Percentiles rank a stretch among this genome's conserved stretches.
These are phyloP conservation scores for Penicillium polonicum DNA, from an alignment of 2,329 filamentous ascomycete genomes.

Conservation along the genomic window DNA sequence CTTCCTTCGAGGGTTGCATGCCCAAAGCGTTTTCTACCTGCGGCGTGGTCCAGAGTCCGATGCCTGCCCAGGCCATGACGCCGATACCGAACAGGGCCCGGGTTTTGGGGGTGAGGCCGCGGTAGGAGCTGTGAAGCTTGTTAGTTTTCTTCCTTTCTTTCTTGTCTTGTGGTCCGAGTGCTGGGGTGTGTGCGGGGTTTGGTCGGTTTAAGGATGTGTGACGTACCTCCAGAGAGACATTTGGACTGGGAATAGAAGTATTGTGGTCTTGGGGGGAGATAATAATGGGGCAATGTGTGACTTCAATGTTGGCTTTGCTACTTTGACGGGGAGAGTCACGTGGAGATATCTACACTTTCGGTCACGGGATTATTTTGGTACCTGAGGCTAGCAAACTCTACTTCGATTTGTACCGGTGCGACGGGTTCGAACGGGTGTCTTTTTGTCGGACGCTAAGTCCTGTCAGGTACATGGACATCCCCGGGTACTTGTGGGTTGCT, in stretches of 20 bases:
- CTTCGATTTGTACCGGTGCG: background rate
- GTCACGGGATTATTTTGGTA: conserved; percentile 3
- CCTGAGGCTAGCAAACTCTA: conserved; percentile 5
- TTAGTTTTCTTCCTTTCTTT: background rate
- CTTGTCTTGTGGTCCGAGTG: background rate
- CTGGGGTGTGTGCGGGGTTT: background rate
- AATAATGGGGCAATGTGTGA: background rate
- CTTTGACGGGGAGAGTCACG: background rate
- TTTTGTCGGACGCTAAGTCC: background rate
- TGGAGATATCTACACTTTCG: conserved; percentile 1
- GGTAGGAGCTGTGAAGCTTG: conserved; percentile 59
- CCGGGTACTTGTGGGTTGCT: conserved; percentile 6
- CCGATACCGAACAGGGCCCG: conserved; percentile 70
- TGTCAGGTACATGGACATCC: conserved; percentile 19
- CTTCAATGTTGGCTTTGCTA: background rate
- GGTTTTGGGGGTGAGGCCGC: conserved; percentile 66
- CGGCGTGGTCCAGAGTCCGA: conserved; percentile 73
- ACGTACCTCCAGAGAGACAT: conserved; percentile 44
- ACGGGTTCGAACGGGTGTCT: conserved; percentile 3
- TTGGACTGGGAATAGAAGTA: background rate
- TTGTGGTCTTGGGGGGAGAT: background rate
- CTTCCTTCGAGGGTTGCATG: conserved; percentile 69
- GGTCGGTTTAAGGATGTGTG: background rate
- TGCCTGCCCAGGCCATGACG: conserved; percentile 71
- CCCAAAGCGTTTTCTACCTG: conserved; percentile 71